Conservation (phyloP, 129 eudicot species). For the Lonicera japonica region DNA sequence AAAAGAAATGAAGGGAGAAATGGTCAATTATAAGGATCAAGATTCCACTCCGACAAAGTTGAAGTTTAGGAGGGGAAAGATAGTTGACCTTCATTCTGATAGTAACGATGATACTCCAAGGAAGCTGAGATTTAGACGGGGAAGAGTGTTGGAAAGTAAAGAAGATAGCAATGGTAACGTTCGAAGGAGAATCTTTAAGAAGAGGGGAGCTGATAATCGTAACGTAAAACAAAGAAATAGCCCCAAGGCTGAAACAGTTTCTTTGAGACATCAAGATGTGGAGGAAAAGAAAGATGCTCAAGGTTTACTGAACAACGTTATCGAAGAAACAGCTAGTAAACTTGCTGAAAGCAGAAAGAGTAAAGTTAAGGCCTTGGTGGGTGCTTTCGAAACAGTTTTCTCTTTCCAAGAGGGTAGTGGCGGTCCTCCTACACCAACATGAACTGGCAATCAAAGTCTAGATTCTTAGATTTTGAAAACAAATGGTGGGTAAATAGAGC, state of each 20-base stretch:
- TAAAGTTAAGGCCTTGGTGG: slow-evolving; percentile 93
- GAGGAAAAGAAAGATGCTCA: slow-evolving; percentile 54
- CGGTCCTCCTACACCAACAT: slow-evolving; percentile 25
- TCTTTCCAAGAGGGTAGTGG: slow-evolving; percentile 63
- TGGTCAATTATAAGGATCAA: slow-evolving; percentile 24
- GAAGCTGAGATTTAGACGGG: slow-evolving; percentile 56
- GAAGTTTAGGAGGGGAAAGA: slow-evolving; percentile 56
- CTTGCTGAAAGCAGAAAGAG: slow-evolving; percentile 73
- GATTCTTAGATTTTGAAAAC: neutral
- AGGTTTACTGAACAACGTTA: slow-evolving; percentile 63
- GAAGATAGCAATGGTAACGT: slow-evolving; percentile 21
- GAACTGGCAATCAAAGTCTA: slow-evolving; percentile 10
- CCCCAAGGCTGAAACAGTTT: slow-evolving; percentile 29
- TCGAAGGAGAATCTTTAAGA: slow-evolving; percentile 36
- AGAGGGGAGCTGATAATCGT: slow-evolving; percentile 15
- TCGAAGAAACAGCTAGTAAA: slow-evolving; percentile 87
- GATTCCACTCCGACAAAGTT: slow-evolving; percentile 23
- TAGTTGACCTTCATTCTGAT: slow-evolving; percentile 41
- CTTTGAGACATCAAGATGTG: slow-evolving; percentile 71
- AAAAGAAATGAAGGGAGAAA: slow-evolving; percentile 22
- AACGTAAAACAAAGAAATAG: neutral
- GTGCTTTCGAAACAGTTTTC: slow-evolving; percentile 92
- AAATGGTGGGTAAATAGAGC: neutral
- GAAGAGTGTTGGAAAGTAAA: slow-evolving; percentile 21
- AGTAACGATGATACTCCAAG: slow-evolving; percentile 25